Base-by-base conservation (phyloP, 345 rosid genomes). In the Salix brachista region DNA sequence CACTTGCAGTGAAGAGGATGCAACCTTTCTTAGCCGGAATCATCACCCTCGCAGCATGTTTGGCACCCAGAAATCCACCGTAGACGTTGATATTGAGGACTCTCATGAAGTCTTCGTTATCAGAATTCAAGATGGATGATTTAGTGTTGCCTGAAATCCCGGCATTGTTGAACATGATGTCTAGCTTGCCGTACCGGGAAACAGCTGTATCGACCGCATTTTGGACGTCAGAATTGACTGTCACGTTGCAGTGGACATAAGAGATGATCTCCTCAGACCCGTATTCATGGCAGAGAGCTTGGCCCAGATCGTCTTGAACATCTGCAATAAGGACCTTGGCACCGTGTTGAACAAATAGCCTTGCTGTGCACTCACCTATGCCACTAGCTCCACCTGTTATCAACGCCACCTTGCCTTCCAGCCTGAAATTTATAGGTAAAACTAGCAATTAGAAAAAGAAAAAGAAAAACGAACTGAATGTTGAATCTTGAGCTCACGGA, bases 291-390 rank as follows among this genome's bases (percentile, higher is more conserved):
- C 83, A 72, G 19, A 83, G 61, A 44, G 88, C 44, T 13, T n/a
- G 79, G 2, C 85, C 86, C 1, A 80, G 84, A 1, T 80, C 75
- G 21, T 82, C 84, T 72, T 78, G 84, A 75, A 85, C 30, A 44
- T 80, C 87, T 1, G 86, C 84, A 14, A 80, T 73, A 2, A 85
- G 36, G 2, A 85, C 86, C 79, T 70, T 78, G 25, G 84, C 86
- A 0, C 83, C 88, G 5, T 83, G 81, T 6, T 56, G 26, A n/a
- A 37, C 67, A 8, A 80, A 85, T 16, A 74, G 75, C 41, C 73
- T 83, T 4, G 75, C 81, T 0, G 80, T 62, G 73, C 71, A 73
- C 67, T 74, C 76, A 0, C 85, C 88, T 0, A 83, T 69, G 52
- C 85, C 80, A 11, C 82, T 75, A 1, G 84, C 84, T 1, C 83